Evolutionary conservation across 2,329 filamentous ascomycete genomes (phyloP).

Genomic region (Waltergamsia citrina): DNA sequence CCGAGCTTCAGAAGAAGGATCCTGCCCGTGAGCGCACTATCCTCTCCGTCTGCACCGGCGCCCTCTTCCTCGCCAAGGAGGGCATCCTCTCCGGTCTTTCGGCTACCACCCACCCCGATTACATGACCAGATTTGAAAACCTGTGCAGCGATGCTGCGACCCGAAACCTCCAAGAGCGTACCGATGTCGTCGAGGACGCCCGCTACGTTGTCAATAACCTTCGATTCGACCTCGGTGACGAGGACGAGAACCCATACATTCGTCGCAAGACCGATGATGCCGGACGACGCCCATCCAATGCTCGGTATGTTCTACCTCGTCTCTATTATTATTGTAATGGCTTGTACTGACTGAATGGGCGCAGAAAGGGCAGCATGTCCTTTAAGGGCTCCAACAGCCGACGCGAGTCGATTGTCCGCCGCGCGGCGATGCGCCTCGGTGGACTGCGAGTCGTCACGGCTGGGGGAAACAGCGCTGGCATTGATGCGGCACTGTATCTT

Average conservation of each 20-base stretch:
- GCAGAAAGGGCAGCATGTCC: constrained; percentile 74
- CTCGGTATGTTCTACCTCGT: constrained; percentile 34
- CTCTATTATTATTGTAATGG: background rate
- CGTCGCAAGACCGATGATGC: constrained; percentile 64
- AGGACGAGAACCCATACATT: constrained; percentile 78
- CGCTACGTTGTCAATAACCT: constrained; percentile 89
- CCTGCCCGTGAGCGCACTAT: constrained; percentile 73
- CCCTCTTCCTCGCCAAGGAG: constrained; percentile 66
- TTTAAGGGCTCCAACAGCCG: constrained; percentile 66
- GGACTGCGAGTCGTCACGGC: constrained; percentile 68
- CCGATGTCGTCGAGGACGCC: constrained; percentile 71
- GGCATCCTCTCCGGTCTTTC: constrained; percentile 71
- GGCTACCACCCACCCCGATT: constrained; percentile 76
- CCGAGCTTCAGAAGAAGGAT: constrained; percentile 71
- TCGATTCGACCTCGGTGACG: constrained; percentile 73
- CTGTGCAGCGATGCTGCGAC: constrained; percentile 66
- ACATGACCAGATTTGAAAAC: constrained; percentile 71
- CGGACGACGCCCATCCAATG: constrained; percentile 50
- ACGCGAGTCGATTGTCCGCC: constrained; percentile 71
- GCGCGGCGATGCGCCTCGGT: constrained; percentile 64
- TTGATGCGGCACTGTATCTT: constrained; percentile 79
- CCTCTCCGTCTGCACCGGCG: constrained; percentile 70
- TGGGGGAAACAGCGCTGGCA: constrained; percentile 68
- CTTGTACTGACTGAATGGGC: background rate
- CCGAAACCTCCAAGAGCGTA: constrained; percentile 63